Conservation (phyloP, 495 filamentous ascomycete species). For the Copromyces sp. region DNA sequence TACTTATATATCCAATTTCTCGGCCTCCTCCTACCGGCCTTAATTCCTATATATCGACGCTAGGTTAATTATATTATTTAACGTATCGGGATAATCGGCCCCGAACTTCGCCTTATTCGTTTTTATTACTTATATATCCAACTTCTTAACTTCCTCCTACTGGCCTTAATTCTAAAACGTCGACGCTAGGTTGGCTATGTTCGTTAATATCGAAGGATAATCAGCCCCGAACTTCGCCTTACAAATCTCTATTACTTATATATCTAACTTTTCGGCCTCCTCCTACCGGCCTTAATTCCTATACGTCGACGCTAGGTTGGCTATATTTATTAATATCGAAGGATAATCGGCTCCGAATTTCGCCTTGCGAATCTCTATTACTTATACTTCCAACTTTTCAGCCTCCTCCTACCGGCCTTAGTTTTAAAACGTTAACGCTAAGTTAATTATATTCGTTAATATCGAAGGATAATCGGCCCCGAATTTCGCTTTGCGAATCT, state of each 20-base stretch:
- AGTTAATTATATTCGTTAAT: too few relatives aligned
- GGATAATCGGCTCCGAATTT: constrained; percentile 27
- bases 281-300: too few relatives aligned
- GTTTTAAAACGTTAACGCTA: too few relatives aligned
- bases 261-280: too few relatives aligned
- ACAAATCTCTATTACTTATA: too few relatives aligned
- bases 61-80: background rate
- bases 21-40: background rate
- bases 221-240: background rate
- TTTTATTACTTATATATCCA: too few relatives aligned
- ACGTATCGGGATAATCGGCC: background rate
- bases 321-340: constrained; percentile 23
- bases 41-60: too few relatives aligned
- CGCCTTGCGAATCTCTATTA: constrained; percentile 12
- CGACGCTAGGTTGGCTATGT: constrained; percentile 24
- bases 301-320: constrained; percentile 16
- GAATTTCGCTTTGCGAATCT: constrained; percentile 7
- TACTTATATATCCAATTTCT: background rate
- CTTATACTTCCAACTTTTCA: constrained; percentile 1
- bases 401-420: background rate
- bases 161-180: too few relatives aligned
- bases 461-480: too few relatives aligned
- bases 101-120: too few relatives aligned
- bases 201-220: constrained; percentile 26
- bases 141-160: background rate